Conservation (phyloP, 148 eudicot species). For the Nepenthes mirabilis region DNA sequence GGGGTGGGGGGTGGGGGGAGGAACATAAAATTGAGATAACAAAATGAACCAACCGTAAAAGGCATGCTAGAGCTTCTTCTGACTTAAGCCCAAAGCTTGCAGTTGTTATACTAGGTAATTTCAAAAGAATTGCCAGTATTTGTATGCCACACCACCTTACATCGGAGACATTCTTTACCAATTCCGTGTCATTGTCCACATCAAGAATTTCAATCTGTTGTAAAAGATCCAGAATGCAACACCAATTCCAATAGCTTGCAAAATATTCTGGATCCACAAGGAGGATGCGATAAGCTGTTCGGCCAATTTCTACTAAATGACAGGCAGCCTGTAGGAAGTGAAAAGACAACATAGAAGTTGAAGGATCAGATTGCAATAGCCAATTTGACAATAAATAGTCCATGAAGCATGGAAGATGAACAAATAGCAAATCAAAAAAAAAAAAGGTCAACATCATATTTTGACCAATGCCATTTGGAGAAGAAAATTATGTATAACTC, state of each 20-base stretch:
- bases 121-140: constrained; percentile 48
- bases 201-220: constrained; percentile 25
- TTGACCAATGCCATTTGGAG: no score
- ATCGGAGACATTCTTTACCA: constrained; percentile 24
- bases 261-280: constrained; percentile 40
- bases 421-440: no score
- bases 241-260: constrained; percentile 79
- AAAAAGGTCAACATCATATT: no score
- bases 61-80: constrained; percentile 48
- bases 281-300: constrained; percentile 69
- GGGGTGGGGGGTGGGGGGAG: no score
- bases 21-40: background rate
- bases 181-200: constrained; percentile 10
- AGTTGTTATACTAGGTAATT: constrained; percentile 36
- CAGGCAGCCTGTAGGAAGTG: constrained; percentile 26
- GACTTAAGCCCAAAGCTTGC: constrained; percentile 35
- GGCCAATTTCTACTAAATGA: constrained; percentile 35
- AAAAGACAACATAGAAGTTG: background rate
- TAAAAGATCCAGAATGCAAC: constrained; percentile 53
- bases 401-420: no score
- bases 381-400: no score
- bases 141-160: constrained; percentile 70
- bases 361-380: background rate
- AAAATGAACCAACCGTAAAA: constrained; percentile 44
- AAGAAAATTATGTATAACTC: no score